phyloP scores from a whole-genome alignment of 1,139 yeast genomes.

The Magnusiomyces tetraspermus region DNA sequence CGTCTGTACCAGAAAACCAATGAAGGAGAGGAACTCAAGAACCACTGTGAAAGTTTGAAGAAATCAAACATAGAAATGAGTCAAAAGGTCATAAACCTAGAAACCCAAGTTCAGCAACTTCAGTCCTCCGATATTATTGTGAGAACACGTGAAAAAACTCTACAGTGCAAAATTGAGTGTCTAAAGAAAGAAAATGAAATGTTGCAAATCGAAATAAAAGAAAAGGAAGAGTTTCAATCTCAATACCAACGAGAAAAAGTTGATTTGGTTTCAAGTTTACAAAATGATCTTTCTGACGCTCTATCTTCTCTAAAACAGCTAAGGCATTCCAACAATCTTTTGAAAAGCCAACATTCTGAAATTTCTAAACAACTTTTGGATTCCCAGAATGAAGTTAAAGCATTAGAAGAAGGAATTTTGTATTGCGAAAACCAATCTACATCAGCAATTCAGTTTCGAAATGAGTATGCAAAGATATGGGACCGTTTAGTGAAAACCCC shows the following conservation, averaged over 20 bases:
- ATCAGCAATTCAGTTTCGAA: constrained; percentile 55
- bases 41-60: constrained; percentile 44
- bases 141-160: constrained; percentile 34
- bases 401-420: constrained; percentile 41
- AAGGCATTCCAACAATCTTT: constrained; percentile 24
- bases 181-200: constrained; percentile 33
- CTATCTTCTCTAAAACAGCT: constrained; percentile 32
- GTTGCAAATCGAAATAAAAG: constrained; percentile 33
- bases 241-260: constrained; percentile 33
- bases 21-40: constrained; percentile 42
- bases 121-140: constrained; percentile 30
- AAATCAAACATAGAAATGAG: constrained; percentile 41
- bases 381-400: constrained; percentile 36
- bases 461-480: constrained; percentile 51
- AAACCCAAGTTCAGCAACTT: constrained; percentile 31
- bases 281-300: constrained; percentile 32
- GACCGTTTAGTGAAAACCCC: constrained; percentile 38
- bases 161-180: constrained; percentile 34
- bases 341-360: constrained; percentile 31
- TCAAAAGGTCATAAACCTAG: constrained; percentile 34
- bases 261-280: constrained; percentile 25
- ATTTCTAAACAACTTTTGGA: constrained; percentile 35
- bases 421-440: constrained; percentile 46
- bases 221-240: constrained; percentile 32
- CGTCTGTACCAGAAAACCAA: constrained; percentile 38